Evolutionary conservation across 441 rosid genomes (phyloP).

Genomic region (Mallotus repandus): DNA sequence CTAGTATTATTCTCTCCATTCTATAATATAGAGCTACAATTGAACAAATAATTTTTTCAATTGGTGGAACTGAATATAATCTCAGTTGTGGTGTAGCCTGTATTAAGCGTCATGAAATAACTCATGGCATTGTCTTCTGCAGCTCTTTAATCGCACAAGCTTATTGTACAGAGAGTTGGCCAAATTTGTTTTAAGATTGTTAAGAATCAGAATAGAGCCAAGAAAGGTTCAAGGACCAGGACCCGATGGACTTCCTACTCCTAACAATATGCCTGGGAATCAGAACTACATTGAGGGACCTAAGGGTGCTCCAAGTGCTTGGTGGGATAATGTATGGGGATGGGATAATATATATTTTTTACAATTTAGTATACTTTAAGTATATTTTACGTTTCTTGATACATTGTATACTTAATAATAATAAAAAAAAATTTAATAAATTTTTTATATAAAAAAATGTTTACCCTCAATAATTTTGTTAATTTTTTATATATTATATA

Average conservation of each 20-base stretch:
- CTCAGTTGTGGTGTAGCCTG: background rate
- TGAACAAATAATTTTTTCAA: too few relatives aligned
- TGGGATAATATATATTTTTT: conserved; percentile 17
- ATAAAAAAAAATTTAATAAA: too few relatives aligned
- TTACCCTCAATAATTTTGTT: too few relatives aligned
- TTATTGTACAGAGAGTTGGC: conserved; percentile 90
- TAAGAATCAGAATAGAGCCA: conserved; percentile 75
- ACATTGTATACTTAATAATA: too few relatives aligned
- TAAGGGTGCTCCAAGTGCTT: conserved; percentile 65
- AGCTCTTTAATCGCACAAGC: conserved; percentile 92
- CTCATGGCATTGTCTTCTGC: conserved; percentile 23
- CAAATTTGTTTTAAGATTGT: conserved; percentile 78
- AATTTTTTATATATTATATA: too few relatives aligned
- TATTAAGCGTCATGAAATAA: background rate
- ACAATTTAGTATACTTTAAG: too few relatives aligned
- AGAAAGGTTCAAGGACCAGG: conserved; percentile 62
- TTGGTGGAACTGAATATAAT: background rate
- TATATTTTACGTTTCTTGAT: too few relatives aligned
- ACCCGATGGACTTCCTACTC: conserved; percentile 57
- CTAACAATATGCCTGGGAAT: conserved; percentile 53
- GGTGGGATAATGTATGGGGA: conserved; percentile 96
- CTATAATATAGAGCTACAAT: background rate
- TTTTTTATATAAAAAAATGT: too few relatives aligned
- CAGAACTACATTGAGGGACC: conserved; percentile 78
- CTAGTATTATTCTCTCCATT: background rate